These are phyloP conservation scores for Diaporthe batatas DNA, from an alignment of 2,329 filamentous ascomycete genomes.

Conservation along the genomic window DNA sequence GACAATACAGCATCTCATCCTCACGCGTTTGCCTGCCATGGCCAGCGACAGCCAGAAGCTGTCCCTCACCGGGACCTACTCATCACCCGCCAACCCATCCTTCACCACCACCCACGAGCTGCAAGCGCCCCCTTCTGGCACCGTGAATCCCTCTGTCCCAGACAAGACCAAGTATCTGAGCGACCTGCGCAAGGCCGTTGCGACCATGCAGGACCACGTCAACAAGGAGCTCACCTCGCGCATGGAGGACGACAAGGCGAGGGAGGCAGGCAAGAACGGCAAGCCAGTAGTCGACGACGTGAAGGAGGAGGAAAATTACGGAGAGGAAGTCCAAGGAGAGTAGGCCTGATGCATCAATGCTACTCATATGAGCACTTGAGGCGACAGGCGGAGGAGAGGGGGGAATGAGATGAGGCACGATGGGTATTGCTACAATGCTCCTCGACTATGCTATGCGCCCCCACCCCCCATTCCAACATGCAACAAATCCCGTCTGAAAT, in stretches of 20 bases:
- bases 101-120: constrained; percentile 60
- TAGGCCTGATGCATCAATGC: constrained; percentile 60
- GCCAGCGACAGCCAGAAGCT: constrained; percentile 38
- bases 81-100: constrained; percentile 61
- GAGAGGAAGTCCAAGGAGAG: constrained; percentile 81
- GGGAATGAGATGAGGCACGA: constrained; percentile 22
- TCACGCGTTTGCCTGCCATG: constrained; percentile 41
- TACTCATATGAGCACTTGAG: background rate
- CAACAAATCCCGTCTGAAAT: background rate
- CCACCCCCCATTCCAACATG: background rate
- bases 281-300: constrained; percentile 60
- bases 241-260: constrained; percentile 79
- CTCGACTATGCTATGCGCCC: constrained; percentile 24
- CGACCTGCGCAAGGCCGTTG: constrained; percentile 68
- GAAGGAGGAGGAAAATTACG: constrained; percentile 83
- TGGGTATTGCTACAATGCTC: constrained; percentile 39
- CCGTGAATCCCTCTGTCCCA: constrained; percentile 49
- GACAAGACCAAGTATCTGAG: constrained; percentile 72
- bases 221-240: constrained; percentile 79
- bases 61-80: constrained; percentile 66
- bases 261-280: constrained; percentile 53
- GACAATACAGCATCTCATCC: constrained; percentile 36
- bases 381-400: background rate
- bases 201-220: constrained; percentile 72
- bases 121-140: constrained; percentile 51